These are phyloP conservation scores for Penicillium sp. DNA, from an alignment of 2,329 filamentous ascomycete species.

Conservation along the genomic window DNA sequence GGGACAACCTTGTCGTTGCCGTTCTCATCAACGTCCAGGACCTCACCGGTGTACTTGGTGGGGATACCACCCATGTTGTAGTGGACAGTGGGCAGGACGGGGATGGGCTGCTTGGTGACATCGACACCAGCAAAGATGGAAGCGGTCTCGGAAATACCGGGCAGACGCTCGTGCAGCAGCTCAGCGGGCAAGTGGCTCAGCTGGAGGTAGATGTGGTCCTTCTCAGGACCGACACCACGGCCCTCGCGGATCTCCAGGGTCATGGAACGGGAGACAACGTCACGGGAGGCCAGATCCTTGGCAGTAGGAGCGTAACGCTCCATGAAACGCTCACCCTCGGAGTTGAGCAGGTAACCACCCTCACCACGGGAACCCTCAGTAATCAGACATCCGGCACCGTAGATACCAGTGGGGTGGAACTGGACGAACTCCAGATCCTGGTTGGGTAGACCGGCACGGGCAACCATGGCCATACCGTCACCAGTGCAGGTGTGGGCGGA, in stretches of 20 bases:
- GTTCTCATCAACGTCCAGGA: slow-evolving; percentile 79
- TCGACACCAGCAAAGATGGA: slow-evolving; percentile 97
- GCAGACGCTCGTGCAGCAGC: slow-evolving; percentile 91
- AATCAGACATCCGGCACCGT: slow-evolving; percentile 95
- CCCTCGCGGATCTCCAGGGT: slow-evolving; percentile 97
- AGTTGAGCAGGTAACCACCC: slow-evolving; percentile 96
- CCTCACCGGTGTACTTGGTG: slow-evolving; percentile 95
- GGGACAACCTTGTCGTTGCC: slow-evolving; percentile 93
- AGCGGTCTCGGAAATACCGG: slow-evolving; percentile 97
- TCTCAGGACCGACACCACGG: slow-evolving; percentile 92
- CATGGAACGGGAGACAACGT: slow-evolving; percentile 97
- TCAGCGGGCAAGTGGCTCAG: slow-evolving; percentile 91
- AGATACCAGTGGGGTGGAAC: slow-evolving; percentile 99
- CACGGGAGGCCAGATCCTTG: slow-evolving; percentile 94
- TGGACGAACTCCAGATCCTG: slow-evolving; percentile 99
- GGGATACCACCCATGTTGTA: slow-evolving; percentile 99
- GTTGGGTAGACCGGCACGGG: slow-evolving; percentile 94
- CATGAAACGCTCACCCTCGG: slow-evolving; percentile 98
- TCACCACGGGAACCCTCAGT: slow-evolving; percentile 97
- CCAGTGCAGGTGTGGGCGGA: slow-evolving; percentile 98
- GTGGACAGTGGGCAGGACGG: slow-evolving; percentile 93
- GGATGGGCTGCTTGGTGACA: slow-evolving; percentile 94
- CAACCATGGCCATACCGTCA: slow-evolving; percentile 99
- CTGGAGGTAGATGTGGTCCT: slow-evolving; percentile 98
- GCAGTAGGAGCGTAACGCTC: slow-evolving; percentile 96